phyloP scores from a whole-genome alignment of 2,329 filamentous ascomycete genomes.

The Fusarium sp. region DNA sequence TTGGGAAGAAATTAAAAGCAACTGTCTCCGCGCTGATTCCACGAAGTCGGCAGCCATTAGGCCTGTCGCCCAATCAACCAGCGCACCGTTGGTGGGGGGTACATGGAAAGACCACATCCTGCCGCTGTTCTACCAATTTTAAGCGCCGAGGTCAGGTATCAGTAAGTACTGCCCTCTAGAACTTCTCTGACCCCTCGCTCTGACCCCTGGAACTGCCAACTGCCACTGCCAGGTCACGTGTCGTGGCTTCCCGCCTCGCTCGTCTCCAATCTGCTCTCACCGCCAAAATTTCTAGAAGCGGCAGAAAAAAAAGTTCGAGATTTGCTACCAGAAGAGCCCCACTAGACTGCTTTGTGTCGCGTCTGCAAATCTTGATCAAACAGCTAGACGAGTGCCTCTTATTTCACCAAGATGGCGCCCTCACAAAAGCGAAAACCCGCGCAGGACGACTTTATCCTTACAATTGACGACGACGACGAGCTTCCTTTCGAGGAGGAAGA shows the following conservation, averaged over 20 bases:
- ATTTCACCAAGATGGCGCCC: conserved; percentile 58
- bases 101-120: conserved; percentile 38
- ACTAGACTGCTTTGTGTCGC: conserved; percentile 33
- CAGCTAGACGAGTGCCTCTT: conserved; percentile 9
- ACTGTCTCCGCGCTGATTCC: conserved; percentile 46
- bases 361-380: conserved; percentile 40
- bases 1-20: conserved; percentile 50
- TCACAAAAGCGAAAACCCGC: conserved; percentile 63
- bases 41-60: conserved; percentile 41
- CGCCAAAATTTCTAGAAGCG: conserved; percentile 52
- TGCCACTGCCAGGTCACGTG: conserved; percentile 40
- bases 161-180: conserved; percentile 29
- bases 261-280: conserved; percentile 37
- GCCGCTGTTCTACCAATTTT: conserved; percentile 25
- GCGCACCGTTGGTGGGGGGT: conserved; percentile 44
- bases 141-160: conserved; percentile 22
- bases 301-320: conserved; percentile 52
- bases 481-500: conserved; percentile 65
- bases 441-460: conserved; percentile 71
- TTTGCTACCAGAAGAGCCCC: conserved; percentile 37
- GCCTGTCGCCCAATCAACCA: conserved; percentile 52
- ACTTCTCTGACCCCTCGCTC: conserved; percentile 29
- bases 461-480: conserved; percentile 70
- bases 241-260: neutral
- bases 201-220: conserved; percentile 22